Evolutionary conservation across 306 rosid genomes (phyloP).

Genomic region (Pterocarpus macrocarpus): DNA sequence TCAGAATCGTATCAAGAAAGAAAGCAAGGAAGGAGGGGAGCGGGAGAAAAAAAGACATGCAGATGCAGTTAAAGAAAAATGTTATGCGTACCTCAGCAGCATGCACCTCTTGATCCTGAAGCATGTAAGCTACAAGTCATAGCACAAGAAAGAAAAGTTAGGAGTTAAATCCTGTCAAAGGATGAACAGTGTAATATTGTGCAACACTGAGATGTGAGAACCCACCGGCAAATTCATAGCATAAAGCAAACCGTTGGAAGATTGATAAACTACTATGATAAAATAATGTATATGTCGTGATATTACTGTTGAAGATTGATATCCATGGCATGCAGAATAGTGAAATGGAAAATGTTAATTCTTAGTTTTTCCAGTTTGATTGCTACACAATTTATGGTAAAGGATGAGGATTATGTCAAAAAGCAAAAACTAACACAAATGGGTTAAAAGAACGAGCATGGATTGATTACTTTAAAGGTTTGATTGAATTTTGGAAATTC

Average conservation of each 20-base stretch:
- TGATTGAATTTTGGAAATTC: slow-evolving; percentile 14
- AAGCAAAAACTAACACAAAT: not conserved
- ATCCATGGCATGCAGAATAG: not conserved
- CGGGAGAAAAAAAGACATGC: slow-evolving; percentile 2
- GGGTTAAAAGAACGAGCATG: not conserved
- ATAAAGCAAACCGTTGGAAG: slow-evolving; percentile 13
- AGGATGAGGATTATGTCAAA: slow-evolving; percentile 7
- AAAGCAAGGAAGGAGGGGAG: slow-evolving; percentile 7
- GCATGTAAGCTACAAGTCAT: slow-evolving; percentile 72
- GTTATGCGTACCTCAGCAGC: slow-evolving; percentile 82
- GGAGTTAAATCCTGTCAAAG: slow-evolving; percentile 1
- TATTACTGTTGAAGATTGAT: not conserved
- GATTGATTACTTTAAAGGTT: slow-evolving; percentile 20
- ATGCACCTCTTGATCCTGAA: slow-evolving; percentile 91
- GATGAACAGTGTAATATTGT: slow-evolving; percentile 7
- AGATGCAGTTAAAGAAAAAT: slow-evolving; percentile 9
- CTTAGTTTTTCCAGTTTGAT: not conserved
- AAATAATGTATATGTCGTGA: not conserved
- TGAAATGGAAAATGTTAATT: slow-evolving; percentile 13
- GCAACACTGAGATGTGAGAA: slow-evolving; percentile 9
- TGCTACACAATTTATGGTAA: not conserved
- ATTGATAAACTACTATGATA: not conserved
- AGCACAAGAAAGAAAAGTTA: slow-evolving; percentile 35
- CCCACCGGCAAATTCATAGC: slow-evolving; percentile 15
- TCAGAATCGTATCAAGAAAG: slow-evolving; percentile 27